A percentile compares a stretch with the other conserved stretches of the same genome.
Conservation (phyloP, 805 yeast species). For the Teunomyces gatunensis region DNA sequence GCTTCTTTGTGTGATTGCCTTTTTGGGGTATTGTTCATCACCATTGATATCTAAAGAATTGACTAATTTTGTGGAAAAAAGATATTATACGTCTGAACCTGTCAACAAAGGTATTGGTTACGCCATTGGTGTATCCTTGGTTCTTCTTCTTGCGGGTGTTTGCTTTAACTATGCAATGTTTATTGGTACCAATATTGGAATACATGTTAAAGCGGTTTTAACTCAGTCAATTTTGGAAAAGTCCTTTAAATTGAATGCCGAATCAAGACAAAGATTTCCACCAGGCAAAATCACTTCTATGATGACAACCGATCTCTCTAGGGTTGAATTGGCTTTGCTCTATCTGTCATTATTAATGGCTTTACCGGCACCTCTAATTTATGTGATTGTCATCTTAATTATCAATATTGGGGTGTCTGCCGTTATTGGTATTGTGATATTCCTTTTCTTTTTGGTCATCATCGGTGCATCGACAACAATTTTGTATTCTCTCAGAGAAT, state of each 20-base stretch:
- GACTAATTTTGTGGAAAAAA: slow-evolving; percentile 6
- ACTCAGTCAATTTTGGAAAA: slow-evolving; percentile 14
- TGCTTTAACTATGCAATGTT: slow-evolving; percentile 11
- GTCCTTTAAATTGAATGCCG: slow-evolving; percentile 12
- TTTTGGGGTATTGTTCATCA: not conserved
- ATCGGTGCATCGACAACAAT: slow-evolving; percentile 5
- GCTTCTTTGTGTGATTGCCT: not conserved
- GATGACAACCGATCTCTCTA: slow-evolving; percentile 15
- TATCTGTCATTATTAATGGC: slow-evolving; percentile 9
- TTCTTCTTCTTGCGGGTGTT: not conserved
- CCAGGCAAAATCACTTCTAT: slow-evolving; percentile 13
- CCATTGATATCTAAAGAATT: slow-evolving; percentile 4
- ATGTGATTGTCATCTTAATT: slow-evolving; percentile 14
- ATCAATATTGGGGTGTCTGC: slow-evolving; percentile 16
- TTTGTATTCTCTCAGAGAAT: slow-evolving; percentile 10
- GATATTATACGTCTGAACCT: not conserved
- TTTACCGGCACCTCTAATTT: slow-evolving; percentile 11
- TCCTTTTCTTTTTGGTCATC: slow-evolving; percentile 10
- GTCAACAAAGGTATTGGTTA: slow-evolving; percentile 6
- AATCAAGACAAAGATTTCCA: slow-evolving; percentile 12
- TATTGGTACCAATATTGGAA: slow-evolving; percentile 12
- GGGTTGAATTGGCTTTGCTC: slow-evolving; percentile 13
- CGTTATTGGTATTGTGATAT: slow-evolving; percentile 14
- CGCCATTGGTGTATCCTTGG: slow-evolving; percentile 2
- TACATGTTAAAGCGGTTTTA: slow-evolving; percentile 10